Evolutionary conservation across 1,284 basidiomycete species (phyloP).

Genomic region (Tetrapyrgos nigripes): DNA sequence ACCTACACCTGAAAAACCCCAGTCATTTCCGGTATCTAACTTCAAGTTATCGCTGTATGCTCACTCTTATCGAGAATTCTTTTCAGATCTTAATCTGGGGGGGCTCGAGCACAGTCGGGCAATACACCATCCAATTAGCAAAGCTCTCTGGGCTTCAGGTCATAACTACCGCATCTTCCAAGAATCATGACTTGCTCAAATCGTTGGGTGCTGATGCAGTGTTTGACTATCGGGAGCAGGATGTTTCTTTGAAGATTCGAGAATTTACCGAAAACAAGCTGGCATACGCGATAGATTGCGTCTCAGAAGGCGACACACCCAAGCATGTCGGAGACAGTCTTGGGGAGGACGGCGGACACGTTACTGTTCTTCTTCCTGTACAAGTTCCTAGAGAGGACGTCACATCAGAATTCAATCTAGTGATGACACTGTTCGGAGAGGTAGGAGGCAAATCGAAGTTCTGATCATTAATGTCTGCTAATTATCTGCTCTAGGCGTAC

Average conservation of each 20-base stretch:
- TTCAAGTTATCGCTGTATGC: neutral
- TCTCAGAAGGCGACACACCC: constrained; percentile 21
- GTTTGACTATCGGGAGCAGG: constrained; percentile 37
- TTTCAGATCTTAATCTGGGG: constrained; percentile 43
- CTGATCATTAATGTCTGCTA: neutral
- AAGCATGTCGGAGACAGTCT: constrained; percentile 14
- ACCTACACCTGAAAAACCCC: constrained; percentile 18
- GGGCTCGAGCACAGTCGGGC: constrained; percentile 47
- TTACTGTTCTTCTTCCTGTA: constrained; percentile 5
- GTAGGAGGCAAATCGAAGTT: neutral
- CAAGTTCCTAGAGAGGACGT: neutral
- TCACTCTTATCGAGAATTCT: neutral
- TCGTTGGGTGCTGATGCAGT: constrained; percentile 44
- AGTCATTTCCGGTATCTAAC: constrained; percentile 16
- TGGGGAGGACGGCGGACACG: constrained; percentile 1
- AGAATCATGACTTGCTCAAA: constrained; percentile 44
- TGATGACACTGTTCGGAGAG: constrained; percentile 16
- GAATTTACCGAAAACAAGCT: constrained; percentile 15
- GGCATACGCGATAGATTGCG: constrained; percentile 23
- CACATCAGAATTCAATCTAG: constrained; percentile 2
- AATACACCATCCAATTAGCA: constrained; percentile 48
- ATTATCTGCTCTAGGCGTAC: neutral
- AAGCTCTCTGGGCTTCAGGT: constrained; percentile 42
- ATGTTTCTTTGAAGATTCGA: constrained; percentile 24
- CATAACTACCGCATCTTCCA: constrained; percentile 46